Percentiles rank a stretch among this genome's conserved stretches.
Conservation (phyloP, 73 alveolate genomes). For the Paraurostyla sp. region DNA sequence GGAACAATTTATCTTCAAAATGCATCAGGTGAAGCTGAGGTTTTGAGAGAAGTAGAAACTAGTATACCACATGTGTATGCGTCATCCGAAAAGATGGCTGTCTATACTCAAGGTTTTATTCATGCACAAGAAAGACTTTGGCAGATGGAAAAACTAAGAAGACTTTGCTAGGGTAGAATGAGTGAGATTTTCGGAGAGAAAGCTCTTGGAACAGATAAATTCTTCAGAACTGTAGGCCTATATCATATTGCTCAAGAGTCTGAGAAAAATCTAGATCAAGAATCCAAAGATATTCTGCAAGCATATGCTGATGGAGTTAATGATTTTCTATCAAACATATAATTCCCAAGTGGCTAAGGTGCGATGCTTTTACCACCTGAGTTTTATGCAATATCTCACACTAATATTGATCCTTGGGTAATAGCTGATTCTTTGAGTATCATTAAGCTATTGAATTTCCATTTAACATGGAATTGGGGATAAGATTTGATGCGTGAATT, state of each 20-base stretch:
- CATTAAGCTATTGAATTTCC: constrained; percentile 74
- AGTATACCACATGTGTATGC: constrained; percentile 92
- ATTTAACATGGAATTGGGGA: constrained; percentile 53
- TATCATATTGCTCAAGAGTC: constrained; percentile 79
- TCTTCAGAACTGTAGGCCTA: constrained; percentile 87
- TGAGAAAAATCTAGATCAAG: constrained; percentile 65
- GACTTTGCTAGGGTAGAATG: constrained; percentile 80
- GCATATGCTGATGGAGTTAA: constrained; percentile 93
- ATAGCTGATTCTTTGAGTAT: constrained; percentile 81
- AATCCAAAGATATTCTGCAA: constrained; percentile 66
- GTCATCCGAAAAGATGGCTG: constrained; percentile 77
- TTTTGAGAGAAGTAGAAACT: constrained; percentile 77
- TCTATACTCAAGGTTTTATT: constrained; percentile 83
- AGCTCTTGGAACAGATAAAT: constrained; percentile 85
- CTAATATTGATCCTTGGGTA: constrained; percentile 85
- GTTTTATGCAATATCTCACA: constrained; percentile 72
- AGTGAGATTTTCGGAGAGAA: constrained; percentile 88
- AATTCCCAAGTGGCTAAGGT: constrained; percentile 26
- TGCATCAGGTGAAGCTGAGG: constrained; percentile 55
- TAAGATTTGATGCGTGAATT: constrained; percentile 70
- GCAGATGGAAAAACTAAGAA: constrained; percentile 83
- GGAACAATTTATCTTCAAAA: constrained; percentile 36
- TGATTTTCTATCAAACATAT: constrained; percentile 72
- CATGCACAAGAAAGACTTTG: constrained; percentile 92
- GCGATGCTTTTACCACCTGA: constrained; percentile 86